Evolutionary conservation across 257 asterid species (phyloP), one percentile per base, ranked within the genome.

Genomic region (Leonotis leonurus): DNA sequence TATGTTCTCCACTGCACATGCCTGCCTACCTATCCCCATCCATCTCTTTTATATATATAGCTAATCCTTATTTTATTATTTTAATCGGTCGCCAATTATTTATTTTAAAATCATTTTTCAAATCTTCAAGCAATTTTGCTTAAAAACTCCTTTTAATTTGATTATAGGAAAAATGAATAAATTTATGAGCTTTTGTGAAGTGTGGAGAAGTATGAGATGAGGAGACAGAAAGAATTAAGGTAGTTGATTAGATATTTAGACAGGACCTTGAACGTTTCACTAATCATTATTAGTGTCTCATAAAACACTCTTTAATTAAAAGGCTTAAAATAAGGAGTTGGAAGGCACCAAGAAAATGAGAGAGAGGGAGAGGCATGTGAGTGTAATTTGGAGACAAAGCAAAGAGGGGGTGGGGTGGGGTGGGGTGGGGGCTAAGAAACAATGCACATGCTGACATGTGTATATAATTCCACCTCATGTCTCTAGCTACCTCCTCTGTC

Each of bases 271-370:
- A 71, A 74, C 78, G 65, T 68, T 73, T 57, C 50, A 18, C 82
- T 75, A 77, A 86, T 83, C 74, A 83, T 86, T 74, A 75, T 60
- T 75, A 70, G 65, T 78, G 82, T 77, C 80, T 70, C 61, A 75
- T 9, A 22, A 77, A 71, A 39, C 36, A 33, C 26, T 48, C 70
- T 58, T 8, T 8, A 59, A 62, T 7, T 7, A 48, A 60, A 37
- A 22, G 30, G 20, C 25, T 12, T 18, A 20, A 44, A 25, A 27
- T 7, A 39, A 54, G n/a, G n/a, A n/a, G n/a, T n/a, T 61, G 72
- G 85, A 76, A 78, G 49, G 70, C 60, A 65, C 77, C 41, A 36
- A 52, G 72, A 64, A 53, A 20, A 21, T 51, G 78, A 68, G 68
- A 67, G 75, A 73, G 65, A 68, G 74, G 27, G 39, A 52, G 73